Evolutionary conservation across 176 grass and related monocot genomes (phyloP).

Genomic region (Juncus inflexus): DNA sequence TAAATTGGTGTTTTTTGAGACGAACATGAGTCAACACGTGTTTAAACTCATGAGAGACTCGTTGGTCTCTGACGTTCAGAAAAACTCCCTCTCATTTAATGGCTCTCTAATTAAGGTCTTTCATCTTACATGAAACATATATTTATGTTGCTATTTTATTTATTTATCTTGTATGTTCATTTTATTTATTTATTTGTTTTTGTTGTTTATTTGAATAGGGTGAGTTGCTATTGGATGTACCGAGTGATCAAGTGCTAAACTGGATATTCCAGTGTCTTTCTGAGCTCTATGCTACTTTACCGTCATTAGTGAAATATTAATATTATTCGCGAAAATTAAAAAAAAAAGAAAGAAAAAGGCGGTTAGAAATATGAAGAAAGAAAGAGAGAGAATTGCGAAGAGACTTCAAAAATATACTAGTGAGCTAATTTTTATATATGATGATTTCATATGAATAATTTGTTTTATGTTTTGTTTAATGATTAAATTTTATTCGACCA

Average conservation of each 20-base stretch:
- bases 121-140: constrained; percentile 6
- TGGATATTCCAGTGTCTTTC: constrained; percentile 92
- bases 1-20: constrained; percentile 66
- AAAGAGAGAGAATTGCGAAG: too few relatives aligned
- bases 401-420: too few relatives aligned
- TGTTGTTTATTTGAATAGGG: constrained; percentile 45
- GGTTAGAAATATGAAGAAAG: too few relatives aligned
- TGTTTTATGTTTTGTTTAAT: too few relatives aligned
- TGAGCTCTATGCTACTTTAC: constrained; percentile 77
- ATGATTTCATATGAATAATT: too few relatives aligned
- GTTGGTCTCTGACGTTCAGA: constrained; percentile 63
- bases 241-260: constrained; percentile 65
- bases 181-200: constrained; percentile 7
- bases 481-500: too few relatives aligned
- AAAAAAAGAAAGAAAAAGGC: not conserved
- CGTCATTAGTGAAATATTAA: constrained; percentile 83
- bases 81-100: constrained; percentile 51
- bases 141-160: not conserved
- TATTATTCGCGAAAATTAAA: not conserved
- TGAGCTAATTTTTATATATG: too few relatives aligned
- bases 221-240: constrained; percentile 70
- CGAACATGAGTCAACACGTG: constrained; percentile 76
- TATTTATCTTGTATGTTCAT: too few relatives aligned
- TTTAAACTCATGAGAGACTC: constrained; percentile 88
- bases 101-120: constrained; percentile 86